These are phyloP conservation scores for Sungouiella thailandica DNA, from an alignment of 805 yeast genomes.

Conservation along the genomic window DNA sequence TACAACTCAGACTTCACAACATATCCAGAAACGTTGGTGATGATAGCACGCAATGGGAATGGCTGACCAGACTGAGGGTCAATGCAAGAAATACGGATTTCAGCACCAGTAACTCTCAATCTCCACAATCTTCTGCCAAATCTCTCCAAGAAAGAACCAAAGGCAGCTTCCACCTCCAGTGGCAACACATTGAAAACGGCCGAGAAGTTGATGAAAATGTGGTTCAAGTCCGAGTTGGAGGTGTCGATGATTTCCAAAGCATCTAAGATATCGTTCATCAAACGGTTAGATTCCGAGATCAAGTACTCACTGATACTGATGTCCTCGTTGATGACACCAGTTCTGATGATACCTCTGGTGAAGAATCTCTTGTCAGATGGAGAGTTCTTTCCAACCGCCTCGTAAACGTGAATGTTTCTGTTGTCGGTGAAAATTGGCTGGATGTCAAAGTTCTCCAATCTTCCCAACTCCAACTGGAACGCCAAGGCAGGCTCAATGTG, in stretches of 20 bases:
- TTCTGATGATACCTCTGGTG: slow-evolving; percentile 94
- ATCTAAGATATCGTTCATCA: slow-evolving; percentile 93
- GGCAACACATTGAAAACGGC: slow-evolving; percentile 94
- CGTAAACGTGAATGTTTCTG: slow-evolving; percentile 95
- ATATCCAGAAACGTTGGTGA: slow-evolving; percentile 94
- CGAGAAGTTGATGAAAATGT: slow-evolving; percentile 93
- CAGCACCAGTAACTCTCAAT: slow-evolving; percentile 94
- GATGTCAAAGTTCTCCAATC: slow-evolving; percentile 91
- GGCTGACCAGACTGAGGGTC: slow-evolving; percentile 85
- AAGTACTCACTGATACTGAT: slow-evolving; percentile 89
- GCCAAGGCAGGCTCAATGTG: slow-evolving; percentile 98
- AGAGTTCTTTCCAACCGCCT: slow-evolving; percentile 91
- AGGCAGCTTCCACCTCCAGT: slow-evolving; percentile 94
- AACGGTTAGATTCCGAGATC: slow-evolving; percentile 92
- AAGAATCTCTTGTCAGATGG: slow-evolving; percentile 92
- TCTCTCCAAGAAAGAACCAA: slow-evolving; percentile 95
- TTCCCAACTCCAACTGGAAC: slow-evolving; percentile 90
- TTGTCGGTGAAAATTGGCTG: slow-evolving; percentile 94
- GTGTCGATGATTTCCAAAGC: slow-evolving; percentile 93
- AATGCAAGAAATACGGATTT: slow-evolving; percentile 91
- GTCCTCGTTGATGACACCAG: slow-evolving; percentile 91
- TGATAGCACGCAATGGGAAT: slow-evolving; percentile 94
- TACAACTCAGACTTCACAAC: slow-evolving; percentile 94
- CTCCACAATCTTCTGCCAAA: slow-evolving; percentile 97
- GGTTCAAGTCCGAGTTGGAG: slow-evolving; percentile 92